Conservation (phyloP, 352 stramenopile genomes). For the Phytophthora litchii region DNA sequence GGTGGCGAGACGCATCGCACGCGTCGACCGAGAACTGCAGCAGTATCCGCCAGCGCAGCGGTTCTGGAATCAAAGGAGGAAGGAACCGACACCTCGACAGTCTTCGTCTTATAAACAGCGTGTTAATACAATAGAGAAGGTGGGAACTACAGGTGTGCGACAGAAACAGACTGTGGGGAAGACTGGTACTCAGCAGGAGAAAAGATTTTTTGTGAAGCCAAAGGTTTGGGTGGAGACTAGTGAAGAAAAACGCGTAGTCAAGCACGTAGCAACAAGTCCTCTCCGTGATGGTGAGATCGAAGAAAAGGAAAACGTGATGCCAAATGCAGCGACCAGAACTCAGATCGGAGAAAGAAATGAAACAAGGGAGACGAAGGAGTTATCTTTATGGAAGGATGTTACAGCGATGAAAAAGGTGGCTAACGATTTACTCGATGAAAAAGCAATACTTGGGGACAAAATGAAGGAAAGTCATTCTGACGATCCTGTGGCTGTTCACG, state of each 20-base stretch:
- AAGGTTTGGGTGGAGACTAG: neutral
- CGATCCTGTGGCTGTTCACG: neutral
- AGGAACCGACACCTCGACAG: slow-evolving; percentile 5
- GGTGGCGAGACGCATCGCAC: slow-evolving; percentile 69
- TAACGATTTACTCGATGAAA: neutral
- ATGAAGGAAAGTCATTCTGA: neutral
- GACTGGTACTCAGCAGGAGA: neutral
- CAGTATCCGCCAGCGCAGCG: slow-evolving; percentile 49
- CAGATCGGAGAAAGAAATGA: neutral
- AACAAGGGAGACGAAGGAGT: neutral
- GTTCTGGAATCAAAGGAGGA: slow-evolving; percentile 63
- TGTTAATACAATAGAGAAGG: neutral
- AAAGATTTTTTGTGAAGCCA: slow-evolving; percentile 10
- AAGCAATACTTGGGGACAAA: neutral
- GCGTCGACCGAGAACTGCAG: slow-evolving; percentile 66
- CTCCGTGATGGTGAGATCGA: neutral
- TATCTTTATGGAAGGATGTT: neutral
- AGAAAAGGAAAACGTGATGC: slow-evolving; percentile 19
- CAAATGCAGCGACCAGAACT: slow-evolving; percentile 7
- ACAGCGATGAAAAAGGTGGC: neutral
- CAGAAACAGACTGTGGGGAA: neutral
- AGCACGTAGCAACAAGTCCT: slow-evolving; percentile 19
- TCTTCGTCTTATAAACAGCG: slow-evolving; percentile 4
- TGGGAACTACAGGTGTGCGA: neutral
- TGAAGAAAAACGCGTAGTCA: neutral